Evolutionary conservation across 1,284 basidiomycete genomes (phyloP), one percentile per base, ranked within the genome.

Genomic region (Abortiporus biennis): DNA sequence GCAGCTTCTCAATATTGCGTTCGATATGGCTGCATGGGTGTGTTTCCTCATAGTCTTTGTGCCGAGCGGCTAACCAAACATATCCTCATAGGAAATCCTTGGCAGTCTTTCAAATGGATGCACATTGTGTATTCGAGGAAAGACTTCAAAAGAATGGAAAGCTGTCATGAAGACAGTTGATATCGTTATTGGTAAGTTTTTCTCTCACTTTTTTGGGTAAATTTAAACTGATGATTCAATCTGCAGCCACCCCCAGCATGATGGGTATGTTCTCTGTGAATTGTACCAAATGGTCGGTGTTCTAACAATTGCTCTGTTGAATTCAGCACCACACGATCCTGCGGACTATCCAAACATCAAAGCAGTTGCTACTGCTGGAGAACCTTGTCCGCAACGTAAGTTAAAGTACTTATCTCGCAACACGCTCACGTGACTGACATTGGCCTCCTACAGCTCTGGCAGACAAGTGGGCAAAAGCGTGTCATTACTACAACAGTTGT

Each of bases 11-110:
- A 78, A 78, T 47, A 71, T 80, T 29, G 71, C 74, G 1, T 80
- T 78, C 49, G 77, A 78, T 52, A 78, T 80, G 74, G 76, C 74
- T 29, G 74, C 73, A 33, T 80, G 76, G 76, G 73, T 74, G 33
- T 31, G 17, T 40, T 21, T 29, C 22, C 6, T 33, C 15, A 9
- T 21, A 15, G 13, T 16, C 16, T 4, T 17, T n/a, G n/a, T 32
- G 40, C 13, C 9, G 8, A 21, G n/a, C 15, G n/a, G 17, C 16
- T n/a, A n/a, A n/a, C n/a, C n/a, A n/a, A n/a, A n/a, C n/a, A n/a
- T n/a, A 24, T 29, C 12, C 19, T n/a, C 41, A 35, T 47, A 76
- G 74, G 77, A 79, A 64, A 75, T 74, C 27, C 67, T 79, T 20
- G 76, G 75, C 5, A 67, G 71, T 42, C 59, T 78, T 38, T 68